Evolutionary conservation across 768 basidiomycete species (phyloP).

Genomic region (Tylopilus vinaceipallidus): DNA sequence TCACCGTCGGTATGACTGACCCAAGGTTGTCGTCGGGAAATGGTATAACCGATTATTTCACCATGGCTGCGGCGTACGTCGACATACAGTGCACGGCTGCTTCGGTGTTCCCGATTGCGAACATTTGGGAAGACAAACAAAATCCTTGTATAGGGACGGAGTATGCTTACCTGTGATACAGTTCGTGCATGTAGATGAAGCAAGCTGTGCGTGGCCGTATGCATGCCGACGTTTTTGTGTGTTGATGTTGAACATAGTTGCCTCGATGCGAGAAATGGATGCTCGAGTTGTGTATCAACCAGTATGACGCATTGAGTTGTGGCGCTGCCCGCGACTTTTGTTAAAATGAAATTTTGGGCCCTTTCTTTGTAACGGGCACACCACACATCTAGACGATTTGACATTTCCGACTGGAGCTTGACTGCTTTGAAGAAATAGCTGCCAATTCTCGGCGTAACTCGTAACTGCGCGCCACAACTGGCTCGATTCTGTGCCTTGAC

Average conservation of each 20-base stretch:
- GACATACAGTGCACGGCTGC: conserved; percentile 57
- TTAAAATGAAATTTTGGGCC: conserved; percentile 37
- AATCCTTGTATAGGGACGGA: not conserved
- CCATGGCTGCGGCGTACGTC: conserved; percentile 41
- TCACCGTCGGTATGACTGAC: not conserved
- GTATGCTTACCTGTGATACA: not conserved
- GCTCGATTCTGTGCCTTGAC: too few species aligned
- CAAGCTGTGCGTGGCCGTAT: conserved; percentile 30
- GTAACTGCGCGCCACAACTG: too few species aligned
- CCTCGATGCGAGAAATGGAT: conserved; percentile 67
- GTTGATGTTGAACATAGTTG: conserved; percentile 40
- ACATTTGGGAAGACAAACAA: conserved; percentile 16
- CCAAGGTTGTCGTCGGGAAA: conserved; percentile 35
- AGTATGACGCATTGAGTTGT: conserved; percentile 67
- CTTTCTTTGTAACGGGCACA: conserved; percentile 35
- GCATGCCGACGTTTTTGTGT: not conserved
- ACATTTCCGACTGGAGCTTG: too few species aligned
- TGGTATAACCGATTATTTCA: conserved; percentile 40
- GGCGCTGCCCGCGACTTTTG: conserved; percentile 69
- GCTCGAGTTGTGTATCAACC: conserved; percentile 57
- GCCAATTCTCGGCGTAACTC: too few species aligned
- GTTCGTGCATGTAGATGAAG: conserved; percentile 44
- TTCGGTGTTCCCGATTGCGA: conserved; percentile 48
- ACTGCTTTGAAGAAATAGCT: too few species aligned
- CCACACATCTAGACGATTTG: conserved; percentile 6